These are phyloP conservation scores for Pharus latifolius DNA, from an alignment of 176 grass and related monocot species.

Conservation along the genomic window DNA sequence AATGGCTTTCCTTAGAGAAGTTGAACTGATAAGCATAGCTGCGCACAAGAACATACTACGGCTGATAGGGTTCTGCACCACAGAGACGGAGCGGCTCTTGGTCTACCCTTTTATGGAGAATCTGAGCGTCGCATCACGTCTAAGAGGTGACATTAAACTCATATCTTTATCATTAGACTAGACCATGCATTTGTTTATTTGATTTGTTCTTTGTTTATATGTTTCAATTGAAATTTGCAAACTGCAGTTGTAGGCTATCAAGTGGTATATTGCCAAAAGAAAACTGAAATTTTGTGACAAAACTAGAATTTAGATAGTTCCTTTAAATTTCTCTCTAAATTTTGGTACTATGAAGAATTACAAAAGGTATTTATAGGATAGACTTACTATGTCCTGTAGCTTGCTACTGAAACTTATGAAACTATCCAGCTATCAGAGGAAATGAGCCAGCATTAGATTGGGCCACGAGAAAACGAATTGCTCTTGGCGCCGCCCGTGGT, in stretches of 20 bases:
- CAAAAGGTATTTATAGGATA: background rate
- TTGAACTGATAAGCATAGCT: constrained; percentile 89
- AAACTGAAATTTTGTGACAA: background rate
- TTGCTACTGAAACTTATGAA: background rate
- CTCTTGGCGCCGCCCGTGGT: constrained; percentile 65
- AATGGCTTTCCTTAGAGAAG: constrained; percentile 66
- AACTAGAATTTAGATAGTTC: background rate
- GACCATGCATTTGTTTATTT: background rate
- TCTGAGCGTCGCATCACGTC: constrained; percentile 64
- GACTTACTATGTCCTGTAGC: background rate
- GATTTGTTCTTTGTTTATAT: constrained; percentile 3
- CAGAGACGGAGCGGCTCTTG: constrained; percentile 52
- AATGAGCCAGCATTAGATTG: constrained; percentile 60
- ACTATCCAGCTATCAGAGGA: constrained; percentile 47
- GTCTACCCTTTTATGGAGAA: constrained; percentile 97
- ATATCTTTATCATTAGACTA: background rate
- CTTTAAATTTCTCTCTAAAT: background rate
- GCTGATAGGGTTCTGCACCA: constrained; percentile 88
- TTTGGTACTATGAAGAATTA: background rate
- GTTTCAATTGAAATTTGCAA: background rate
- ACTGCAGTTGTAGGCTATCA: background rate
- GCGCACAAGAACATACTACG: constrained; percentile 82
- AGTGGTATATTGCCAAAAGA: background rate
- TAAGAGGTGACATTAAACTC: constrained; percentile 53
- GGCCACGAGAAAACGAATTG: constrained; percentile 44